phyloP scores from a whole-genome alignment of 2,329 filamentous ascomycete genomes.

The Fusarium ambrosium region DNA sequence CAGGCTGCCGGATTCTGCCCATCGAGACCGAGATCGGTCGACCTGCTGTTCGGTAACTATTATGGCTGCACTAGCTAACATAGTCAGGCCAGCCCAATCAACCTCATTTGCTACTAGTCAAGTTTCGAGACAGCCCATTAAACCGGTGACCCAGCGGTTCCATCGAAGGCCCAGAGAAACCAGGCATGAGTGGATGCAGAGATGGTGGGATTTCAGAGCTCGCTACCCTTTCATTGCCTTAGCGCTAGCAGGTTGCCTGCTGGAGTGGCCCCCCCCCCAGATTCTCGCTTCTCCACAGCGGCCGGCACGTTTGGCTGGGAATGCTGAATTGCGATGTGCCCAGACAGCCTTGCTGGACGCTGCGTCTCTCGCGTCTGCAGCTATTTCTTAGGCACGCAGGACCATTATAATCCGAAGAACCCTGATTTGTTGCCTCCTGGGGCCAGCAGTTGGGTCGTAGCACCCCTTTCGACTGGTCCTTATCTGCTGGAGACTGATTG shows the following conservation, averaged over 20 bases:
- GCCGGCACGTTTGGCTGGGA: conserved; percentile 42
- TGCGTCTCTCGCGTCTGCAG: conserved; percentile 39
- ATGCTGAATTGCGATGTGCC: conserved; percentile 17
- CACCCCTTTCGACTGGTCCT: conserved; percentile 15
- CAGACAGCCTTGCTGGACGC: conserved; percentile 19
- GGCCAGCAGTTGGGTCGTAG: conserved; percentile 16
- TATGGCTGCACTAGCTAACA: conserved; percentile 10
- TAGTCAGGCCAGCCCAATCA: conserved; percentile 7
- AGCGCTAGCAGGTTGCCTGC: conserved; percentile 36
- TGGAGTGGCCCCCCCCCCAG: conserved; percentile 36
- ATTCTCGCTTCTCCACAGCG: conserved; percentile 45
- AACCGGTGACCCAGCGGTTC: conserved; percentile 5
- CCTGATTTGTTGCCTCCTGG: conserved; percentile 33
- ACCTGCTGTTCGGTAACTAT: neutral
- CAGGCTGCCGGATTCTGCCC: conserved; percentile 4
- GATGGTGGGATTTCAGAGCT: conserved; percentile 19
- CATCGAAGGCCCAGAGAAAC: neutral
- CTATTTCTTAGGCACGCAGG: conserved; percentile 31
- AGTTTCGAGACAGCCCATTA: neutral
- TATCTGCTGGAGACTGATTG: conserved; percentile 38
- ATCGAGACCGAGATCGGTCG: neutral
- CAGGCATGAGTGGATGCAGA: conserved; percentile 19
- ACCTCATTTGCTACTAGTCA: conserved; percentile 8
- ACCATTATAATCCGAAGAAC: conserved; percentile 27
- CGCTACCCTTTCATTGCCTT: conserved; percentile 4